phyloP scores from a whole-genome alignment of 1,139 yeast genomes.

The Lodderomyces theae region DNA sequence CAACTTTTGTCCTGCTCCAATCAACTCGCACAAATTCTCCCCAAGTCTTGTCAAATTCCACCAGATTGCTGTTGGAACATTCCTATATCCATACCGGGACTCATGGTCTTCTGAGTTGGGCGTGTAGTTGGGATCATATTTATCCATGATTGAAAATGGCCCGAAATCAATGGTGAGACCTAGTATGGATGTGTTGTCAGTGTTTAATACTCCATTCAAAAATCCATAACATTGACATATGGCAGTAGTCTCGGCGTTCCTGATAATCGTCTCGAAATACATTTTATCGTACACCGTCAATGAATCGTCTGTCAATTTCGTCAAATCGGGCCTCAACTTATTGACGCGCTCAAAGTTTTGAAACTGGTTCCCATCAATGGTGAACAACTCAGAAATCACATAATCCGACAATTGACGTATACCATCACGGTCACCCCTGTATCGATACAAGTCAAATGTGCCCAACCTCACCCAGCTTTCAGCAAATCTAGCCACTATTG shows the following conservation, averaged over 20 bases:
- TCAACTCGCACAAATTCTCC: slow-evolving; percentile 75
- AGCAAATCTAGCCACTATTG: slow-evolving; percentile 80
- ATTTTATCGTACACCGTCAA: slow-evolving; percentile 66
- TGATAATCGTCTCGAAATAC: slow-evolving; percentile 63
- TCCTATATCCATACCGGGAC: slow-evolving; percentile 70
- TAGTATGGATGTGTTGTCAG: slow-evolving; percentile 85
- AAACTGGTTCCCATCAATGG: slow-evolving; percentile 32
- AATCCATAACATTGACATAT: slow-evolving; percentile 91
- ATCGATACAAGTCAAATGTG: slow-evolving; percentile 79
- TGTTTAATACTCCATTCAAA: slow-evolving; percentile 88
- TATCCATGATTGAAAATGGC: slow-evolving; percentile 88
- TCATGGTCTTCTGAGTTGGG: slow-evolving; percentile 87
- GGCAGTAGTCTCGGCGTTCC: slow-evolving; percentile 80
- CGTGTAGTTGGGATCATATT: slow-evolving; percentile 75
- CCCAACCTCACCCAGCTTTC: slow-evolving; percentile 88
- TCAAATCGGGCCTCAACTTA: slow-evolving; percentile 20
- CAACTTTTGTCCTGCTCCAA: slow-evolving; percentile 63
- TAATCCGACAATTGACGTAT: slow-evolving; percentile 66
- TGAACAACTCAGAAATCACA: slow-evolving; percentile 65
- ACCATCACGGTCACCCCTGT: slow-evolving; percentile 68
- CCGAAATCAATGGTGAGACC: slow-evolving; percentile 94
- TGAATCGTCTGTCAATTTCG: slow-evolving; percentile 21
- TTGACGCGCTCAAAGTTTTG: slow-evolving; percentile 27
- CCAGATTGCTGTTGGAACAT: slow-evolving; percentile 86
- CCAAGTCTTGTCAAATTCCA: slow-evolving; percentile 89